Percentiles rank a stretch among this genome's conserved stretches.
phyloP scores from a whole-genome alignment of 1,284 basidiomycete species.

The Sutorius eximius region DNA sequence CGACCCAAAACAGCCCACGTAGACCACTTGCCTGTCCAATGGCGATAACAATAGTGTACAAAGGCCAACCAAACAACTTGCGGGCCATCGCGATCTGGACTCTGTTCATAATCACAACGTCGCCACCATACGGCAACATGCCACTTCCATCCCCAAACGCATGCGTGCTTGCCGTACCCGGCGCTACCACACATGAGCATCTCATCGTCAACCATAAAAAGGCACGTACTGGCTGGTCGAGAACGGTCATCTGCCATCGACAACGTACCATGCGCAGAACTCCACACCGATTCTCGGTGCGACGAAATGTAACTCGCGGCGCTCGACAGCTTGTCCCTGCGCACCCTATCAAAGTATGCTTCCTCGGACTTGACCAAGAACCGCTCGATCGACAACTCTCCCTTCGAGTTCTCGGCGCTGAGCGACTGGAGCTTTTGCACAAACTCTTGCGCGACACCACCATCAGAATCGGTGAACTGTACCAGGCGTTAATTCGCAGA shows the following conservation, averaged over 20 bases:
- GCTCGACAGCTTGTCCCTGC: constrained; percentile 80
- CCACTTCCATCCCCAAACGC: constrained; percentile 55
- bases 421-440: constrained; percentile 81
- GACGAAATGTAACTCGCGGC: constrained; percentile 78
- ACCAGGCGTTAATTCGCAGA: not conserved
- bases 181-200: constrained; percentile 20
- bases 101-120: constrained; percentile 70
- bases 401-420: constrained; percentile 84
- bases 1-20: constrained; percentile 1
- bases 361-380: constrained; percentile 89
- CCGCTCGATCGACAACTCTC: constrained; percentile 88
- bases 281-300: constrained; percentile 80
- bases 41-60: constrained; percentile 87
- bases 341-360: constrained; percentile 86
- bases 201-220: not conserved
- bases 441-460: constrained; percentile 86
- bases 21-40: constrained; percentile 64
- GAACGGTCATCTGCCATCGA: constrained; percentile 59
- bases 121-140: constrained; percentile 54
- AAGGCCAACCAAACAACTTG: constrained; percentile 79
- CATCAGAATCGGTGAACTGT: constrained; percentile 89
- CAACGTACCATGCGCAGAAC: constrained; percentile 54
- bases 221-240: constrained; percentile 68
- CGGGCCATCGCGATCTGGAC: constrained; percentile 80
- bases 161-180: constrained; percentile 57